These are phyloP conservation scores for Cymbopogon citratus DNA, from an alignment of 176 grass and related monocot species.

Conservation along the genomic window DNA sequence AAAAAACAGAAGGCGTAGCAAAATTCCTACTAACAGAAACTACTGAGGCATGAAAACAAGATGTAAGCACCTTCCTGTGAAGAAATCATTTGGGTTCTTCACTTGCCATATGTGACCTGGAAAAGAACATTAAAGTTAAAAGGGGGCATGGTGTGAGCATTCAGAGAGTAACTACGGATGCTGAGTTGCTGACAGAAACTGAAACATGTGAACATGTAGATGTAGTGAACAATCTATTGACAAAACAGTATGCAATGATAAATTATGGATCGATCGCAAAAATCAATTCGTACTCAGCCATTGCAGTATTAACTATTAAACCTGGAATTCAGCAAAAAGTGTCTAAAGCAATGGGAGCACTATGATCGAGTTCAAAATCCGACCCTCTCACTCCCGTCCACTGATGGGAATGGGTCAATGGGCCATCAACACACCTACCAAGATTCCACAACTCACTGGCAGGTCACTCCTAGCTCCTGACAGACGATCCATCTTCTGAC, in stretches of 20 bases:
- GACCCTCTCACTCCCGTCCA: neutral
- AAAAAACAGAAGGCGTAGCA: neutral
- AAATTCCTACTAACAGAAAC: neutral
- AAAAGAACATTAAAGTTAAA: conserved; percentile 8
- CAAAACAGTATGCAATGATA: neutral
- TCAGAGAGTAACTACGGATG: neutral
- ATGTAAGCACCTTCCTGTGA: conserved; percentile 70
- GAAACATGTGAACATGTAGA: neutral
- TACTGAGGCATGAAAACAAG: neutral
- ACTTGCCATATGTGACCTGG: conserved; percentile 77
- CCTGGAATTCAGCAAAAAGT: neutral
- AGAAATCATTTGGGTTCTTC: conserved; percentile 69
- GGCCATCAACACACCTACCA: neutral
- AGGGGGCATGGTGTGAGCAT: neutral
- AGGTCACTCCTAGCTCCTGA: neutral
- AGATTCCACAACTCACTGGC: neutral
- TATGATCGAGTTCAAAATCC: neutral
- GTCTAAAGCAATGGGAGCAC: neutral
- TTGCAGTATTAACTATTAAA: neutral
- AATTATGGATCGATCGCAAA: neutral
- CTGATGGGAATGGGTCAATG: neutral
- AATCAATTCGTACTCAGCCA: neutral
- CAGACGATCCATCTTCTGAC: neutral
- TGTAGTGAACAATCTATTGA: neutral
- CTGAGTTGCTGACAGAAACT: neutral